Evolutionary conservation across 345 rosid genomes (phyloP).

Genomic region (Populus davidiana): DNA sequence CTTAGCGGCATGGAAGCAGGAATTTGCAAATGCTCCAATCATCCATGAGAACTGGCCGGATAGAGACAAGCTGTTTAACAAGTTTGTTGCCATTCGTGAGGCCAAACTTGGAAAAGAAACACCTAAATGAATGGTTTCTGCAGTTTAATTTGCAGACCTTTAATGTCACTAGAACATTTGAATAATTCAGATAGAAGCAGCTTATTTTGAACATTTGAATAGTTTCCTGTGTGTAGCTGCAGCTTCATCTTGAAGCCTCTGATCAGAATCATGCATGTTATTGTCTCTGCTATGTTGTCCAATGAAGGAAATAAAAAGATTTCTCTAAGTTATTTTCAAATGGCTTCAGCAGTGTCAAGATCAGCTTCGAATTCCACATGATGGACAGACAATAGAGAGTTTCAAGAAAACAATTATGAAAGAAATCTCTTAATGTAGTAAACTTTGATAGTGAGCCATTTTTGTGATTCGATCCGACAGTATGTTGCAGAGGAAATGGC

Average conservation of each 20-base stretch:
- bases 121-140: not conserved
- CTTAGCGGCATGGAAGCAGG: not conserved
- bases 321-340: not conserved
- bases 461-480: not conserved
- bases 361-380: too few relatives aligned
- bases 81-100: not conserved
- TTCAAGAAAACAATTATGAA: too few relatives aligned
- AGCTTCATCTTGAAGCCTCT: not conserved
- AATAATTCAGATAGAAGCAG: not conserved
- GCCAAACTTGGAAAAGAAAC: not conserved
- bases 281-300: not conserved
- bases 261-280: not conserved
- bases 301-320: not conserved
- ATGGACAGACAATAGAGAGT: too few relatives aligned
- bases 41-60: slow-evolving; percentile 8
- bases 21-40: slow-evolving; percentile 3
- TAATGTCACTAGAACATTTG: not conserved
- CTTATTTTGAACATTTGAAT: not conserved
- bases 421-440: too few relatives aligned
- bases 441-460: not conserved
- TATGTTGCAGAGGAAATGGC: not conserved
- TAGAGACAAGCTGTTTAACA: not conserved
- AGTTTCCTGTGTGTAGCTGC: not conserved
- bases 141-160: not conserved
- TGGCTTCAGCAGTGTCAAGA: not conserved